These are phyloP conservation scores for Penstemon eatonii DNA, from an alignment of 257 asterid genomes.

Conservation along the genomic window DNA sequence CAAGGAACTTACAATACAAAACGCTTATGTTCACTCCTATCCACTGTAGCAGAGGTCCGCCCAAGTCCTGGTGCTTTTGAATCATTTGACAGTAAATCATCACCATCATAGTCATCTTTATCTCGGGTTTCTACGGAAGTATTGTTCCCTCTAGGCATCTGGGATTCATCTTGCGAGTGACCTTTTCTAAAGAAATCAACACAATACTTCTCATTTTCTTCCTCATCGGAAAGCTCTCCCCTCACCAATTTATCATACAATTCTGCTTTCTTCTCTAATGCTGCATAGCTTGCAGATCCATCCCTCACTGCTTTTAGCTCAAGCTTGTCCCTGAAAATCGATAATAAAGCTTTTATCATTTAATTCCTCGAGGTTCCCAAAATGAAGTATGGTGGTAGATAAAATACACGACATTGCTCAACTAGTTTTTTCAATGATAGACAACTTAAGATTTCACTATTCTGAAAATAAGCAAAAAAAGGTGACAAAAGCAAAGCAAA, in stretches of 20 bases:
- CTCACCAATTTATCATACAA: conserved; percentile 72
- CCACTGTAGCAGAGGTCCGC: conserved; percentile 49
- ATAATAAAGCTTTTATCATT: neutral
- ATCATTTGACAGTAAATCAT: conserved; percentile 35
- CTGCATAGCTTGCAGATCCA: conserved; percentile 90
- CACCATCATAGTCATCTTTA: conserved; percentile 44
- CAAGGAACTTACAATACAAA: conserved; percentile 64
- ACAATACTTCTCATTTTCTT: conserved; percentile 86
- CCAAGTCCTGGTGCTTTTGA: conserved; percentile 66
- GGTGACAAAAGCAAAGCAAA: too few relatives aligned
- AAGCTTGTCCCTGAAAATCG: conserved; percentile 73
- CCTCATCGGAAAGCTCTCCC: conserved; percentile 93
- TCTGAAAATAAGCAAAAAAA: too few relatives aligned
- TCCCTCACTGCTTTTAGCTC: conserved; percentile 88
- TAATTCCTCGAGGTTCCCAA: neutral
- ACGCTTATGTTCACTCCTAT: conserved; percentile 82
- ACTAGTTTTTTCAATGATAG: too few relatives aligned
- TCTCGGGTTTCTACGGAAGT: conserved; percentile 40
- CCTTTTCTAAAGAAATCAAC: conserved; percentile 94
- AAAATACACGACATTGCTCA: too few relatives aligned
- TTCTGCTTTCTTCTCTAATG: conserved; percentile 87
- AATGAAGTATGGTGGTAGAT: neutral
- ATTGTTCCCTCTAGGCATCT: conserved; percentile 34
- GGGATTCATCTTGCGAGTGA: conserved; percentile 41
- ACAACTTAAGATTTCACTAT: too few relatives aligned